Conservation (phyloP, 2,329 filamentous ascomycete genomes). For the Clathrospora elynae region DNA sequence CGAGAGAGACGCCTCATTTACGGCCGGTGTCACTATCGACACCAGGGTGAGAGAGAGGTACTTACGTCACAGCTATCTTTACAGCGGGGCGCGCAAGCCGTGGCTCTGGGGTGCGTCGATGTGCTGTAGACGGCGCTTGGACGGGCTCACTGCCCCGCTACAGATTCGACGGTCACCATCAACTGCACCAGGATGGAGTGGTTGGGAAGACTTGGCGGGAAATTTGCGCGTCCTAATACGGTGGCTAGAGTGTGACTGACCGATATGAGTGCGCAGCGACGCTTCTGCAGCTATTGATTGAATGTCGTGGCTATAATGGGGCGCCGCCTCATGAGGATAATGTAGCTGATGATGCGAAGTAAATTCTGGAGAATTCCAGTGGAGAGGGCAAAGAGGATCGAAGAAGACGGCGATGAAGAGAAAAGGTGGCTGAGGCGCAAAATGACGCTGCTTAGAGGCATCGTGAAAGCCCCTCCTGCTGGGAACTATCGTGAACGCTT, state of each 20-base stretch:
- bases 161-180: conserved; percentile 19
- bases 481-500: no score
- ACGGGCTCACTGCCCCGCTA: conserved; percentile 24
- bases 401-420: conserved; percentile 3
- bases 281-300: conserved; percentile 1
- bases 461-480: conserved; percentile 10
- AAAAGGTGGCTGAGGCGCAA: conserved; percentile 13
- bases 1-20: conserved; percentile 2
- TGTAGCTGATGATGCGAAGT: background rate
- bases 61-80: conserved; percentile 17
- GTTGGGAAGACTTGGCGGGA: background rate
- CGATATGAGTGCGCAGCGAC: conserved; percentile 10
- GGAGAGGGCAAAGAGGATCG: conserved; percentile 6
- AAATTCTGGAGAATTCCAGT: no score
- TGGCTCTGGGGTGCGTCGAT: conserved; percentile 13
- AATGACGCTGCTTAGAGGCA: conserved; percentile 7
- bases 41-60: background rate
- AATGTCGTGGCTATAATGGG: conserved; percentile 13
- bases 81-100: conserved; percentile 17
- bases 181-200: no score
- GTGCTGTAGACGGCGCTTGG: conserved; percentile 14
- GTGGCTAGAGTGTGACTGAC: conserved; percentile 4
- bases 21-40: conserved; percentile 1
- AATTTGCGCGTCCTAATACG: conserved; percentile 1
- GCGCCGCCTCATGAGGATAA: conserved; percentile 3